A percentile compares a stretch with the other conserved stretches of the same genome.
These are phyloP conservation scores for Fusarium sp. DNA, from an alignment of 2,329 filamentous ascomycete genomes.

Conservation along the genomic window DNA sequence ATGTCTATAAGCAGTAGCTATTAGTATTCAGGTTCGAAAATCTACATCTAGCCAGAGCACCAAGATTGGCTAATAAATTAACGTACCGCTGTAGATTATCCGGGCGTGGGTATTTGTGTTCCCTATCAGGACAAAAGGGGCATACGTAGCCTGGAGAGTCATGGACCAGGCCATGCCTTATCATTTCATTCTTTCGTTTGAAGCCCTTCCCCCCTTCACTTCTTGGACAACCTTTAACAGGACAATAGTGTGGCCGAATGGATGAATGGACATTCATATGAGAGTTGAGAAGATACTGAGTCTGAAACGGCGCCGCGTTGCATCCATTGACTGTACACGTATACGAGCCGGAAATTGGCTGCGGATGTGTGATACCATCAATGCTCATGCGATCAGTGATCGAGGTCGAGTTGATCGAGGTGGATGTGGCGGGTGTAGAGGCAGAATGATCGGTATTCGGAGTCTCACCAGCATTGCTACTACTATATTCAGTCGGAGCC, in stretches of 20 bases:
- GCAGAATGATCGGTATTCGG: constrained; percentile 58
- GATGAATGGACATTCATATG: constrained; percentile 79
- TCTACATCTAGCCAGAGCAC: neutral
- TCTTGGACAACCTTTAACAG: constrained; percentile 70
- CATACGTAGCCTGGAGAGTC: constrained; percentile 95
- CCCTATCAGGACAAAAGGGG: constrained; percentile 92
- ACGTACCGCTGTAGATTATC: constrained; percentile 92
- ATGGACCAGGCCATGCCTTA: constrained; percentile 85
- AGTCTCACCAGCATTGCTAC: constrained; percentile 58
- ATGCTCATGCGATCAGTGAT: constrained; percentile 68
- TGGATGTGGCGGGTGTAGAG: constrained; percentile 55
- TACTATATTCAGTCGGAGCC: constrained; percentile 56
- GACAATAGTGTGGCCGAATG: constrained; percentile 73
- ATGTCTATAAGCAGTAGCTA: constrained; percentile 67
- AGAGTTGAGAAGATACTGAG: constrained; percentile 80
- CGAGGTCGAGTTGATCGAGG: constrained; percentile 38
- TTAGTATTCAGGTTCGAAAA: neutral
- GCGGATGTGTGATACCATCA: constrained; percentile 65
- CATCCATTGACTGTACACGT: constrained; percentile 72
- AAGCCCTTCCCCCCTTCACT: constrained; percentile 74
- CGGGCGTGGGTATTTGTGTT: constrained; percentile 93
- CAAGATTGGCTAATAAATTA: neutral
- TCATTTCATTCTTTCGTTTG: constrained; percentile 80
- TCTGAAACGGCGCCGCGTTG: constrained; percentile 79
- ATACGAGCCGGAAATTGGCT: constrained; percentile 63